Evolutionary conservation across 1,284 basidiomycete species (phyloP).

Genomic region (Ceratobasidium sp.): DNA sequence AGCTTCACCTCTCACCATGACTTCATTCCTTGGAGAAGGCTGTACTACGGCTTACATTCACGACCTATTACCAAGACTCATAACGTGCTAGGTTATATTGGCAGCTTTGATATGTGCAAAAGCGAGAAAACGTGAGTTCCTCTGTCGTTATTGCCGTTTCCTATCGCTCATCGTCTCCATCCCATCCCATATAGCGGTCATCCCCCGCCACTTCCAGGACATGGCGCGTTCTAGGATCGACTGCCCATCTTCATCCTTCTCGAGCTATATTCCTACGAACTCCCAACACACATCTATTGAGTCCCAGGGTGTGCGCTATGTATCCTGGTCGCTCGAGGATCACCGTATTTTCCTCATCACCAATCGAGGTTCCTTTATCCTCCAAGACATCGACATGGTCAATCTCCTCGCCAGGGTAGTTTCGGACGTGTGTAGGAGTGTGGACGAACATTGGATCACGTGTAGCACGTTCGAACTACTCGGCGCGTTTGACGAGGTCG

Average conservation of each 20-base stretch:
- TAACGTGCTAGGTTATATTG: constrained; percentile 79
- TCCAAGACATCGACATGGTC: constrained; percentile 98
- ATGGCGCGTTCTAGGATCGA: constrained; percentile 95
- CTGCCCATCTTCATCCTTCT: constrained; percentile 95
- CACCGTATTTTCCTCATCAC: constrained; percentile 98
- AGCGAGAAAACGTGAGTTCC: constrained; percentile 83
- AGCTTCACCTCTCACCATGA: no score
- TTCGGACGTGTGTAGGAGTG: constrained; percentile 89
- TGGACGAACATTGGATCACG: constrained; percentile 91
- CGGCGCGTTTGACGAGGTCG: constrained; percentile 97
- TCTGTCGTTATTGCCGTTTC: not conserved
- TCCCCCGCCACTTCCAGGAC: constrained; percentile 96
- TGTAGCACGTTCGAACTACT: constrained; percentile 96
- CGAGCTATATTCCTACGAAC: constrained; percentile 96
- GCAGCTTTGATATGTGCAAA: constrained; percentile 96
- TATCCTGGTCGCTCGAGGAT: constrained; percentile 98
- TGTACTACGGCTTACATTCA: no score
- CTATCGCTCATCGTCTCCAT: constrained; percentile 12
- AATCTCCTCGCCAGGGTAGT: constrained; percentile 95
- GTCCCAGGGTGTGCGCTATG: constrained; percentile 93
- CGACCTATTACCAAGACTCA: no score
- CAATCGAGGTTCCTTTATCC: constrained; percentile 97
- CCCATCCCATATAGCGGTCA: constrained; percentile 69
- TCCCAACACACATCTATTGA: constrained; percentile 98
- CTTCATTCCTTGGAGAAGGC: no score